A percentile compares a stretch with the other conserved stretches of the same genome.
Conservation (phyloP, 495 filamentous ascomycete species). For the Apiosordaria backusii region DNA sequence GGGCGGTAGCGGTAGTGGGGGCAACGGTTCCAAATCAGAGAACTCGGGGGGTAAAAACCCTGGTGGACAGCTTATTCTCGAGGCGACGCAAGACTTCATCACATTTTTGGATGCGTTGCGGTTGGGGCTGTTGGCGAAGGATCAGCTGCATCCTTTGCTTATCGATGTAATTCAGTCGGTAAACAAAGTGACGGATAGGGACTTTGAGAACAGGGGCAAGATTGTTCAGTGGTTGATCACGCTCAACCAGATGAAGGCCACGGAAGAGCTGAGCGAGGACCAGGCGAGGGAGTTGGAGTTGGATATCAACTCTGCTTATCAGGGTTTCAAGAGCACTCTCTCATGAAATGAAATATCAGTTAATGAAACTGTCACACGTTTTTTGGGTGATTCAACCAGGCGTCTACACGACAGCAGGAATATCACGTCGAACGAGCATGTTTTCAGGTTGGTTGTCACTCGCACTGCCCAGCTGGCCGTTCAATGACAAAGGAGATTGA, state of each 20-base stretch:
- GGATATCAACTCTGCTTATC: slow-evolving; percentile 86
- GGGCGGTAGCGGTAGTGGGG: slow-evolving; percentile 22
- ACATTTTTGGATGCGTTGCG: slow-evolving; percentile 93
- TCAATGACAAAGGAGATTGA: no score
- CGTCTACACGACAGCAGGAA: no score
- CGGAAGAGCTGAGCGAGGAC: slow-evolving; percentile 82
- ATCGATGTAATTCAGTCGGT: slow-evolving; percentile 94
- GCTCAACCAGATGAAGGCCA: slow-evolving; percentile 94
- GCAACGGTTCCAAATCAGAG: slow-evolving; percentile 41
- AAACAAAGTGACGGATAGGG: slow-evolving; percentile 88
- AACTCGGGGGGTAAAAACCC: slow-evolving; percentile 51
- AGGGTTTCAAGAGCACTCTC: slow-evolving; percentile 72
- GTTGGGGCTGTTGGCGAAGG: slow-evolving; percentile 85
- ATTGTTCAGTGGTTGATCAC: slow-evolving; percentile 98
- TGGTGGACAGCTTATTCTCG: slow-evolving; percentile 71
- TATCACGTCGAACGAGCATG: no score
- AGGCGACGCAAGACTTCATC: slow-evolving; percentile 96
- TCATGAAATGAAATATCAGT: slow-evolving; percentile 20
- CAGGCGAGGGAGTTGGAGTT: slow-evolving; percentile 83
- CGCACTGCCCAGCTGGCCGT: no score
- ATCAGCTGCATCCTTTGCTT: slow-evolving; percentile 88
- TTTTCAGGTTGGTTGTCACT: no score
- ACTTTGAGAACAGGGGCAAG: slow-evolving; percentile 92
- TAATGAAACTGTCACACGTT: no score
- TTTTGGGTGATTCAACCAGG: no score